Percentiles rank a stretch among this genome's conserved stretches.
phyloP scores from a whole-genome alignment of 345 rosid genomes.

The Brassica nigra region DNA sequence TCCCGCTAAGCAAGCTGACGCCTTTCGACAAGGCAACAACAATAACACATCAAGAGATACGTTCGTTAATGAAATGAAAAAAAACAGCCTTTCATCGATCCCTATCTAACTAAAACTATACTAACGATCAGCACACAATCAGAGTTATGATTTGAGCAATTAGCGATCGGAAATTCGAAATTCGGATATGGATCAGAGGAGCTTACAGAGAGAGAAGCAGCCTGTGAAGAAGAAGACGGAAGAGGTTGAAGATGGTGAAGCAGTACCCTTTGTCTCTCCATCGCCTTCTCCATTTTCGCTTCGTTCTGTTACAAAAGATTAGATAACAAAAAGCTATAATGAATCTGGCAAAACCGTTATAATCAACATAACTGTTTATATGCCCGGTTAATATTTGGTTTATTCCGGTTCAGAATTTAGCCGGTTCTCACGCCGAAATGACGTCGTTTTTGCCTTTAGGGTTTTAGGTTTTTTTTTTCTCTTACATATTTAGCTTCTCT shows the following conservation, averaged over 20 bases:
- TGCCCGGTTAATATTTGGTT: neutral
- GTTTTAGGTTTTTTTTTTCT: conserved; percentile 9
- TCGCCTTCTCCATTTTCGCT: conserved; percentile 68
- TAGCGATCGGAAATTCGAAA: neutral
- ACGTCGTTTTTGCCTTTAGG: neutral
- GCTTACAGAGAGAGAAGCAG: conserved; percentile 66
- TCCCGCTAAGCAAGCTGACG: conserved; percentile 72
- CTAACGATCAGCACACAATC: neutral
- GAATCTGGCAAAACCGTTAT: neutral
- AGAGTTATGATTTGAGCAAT: neutral
- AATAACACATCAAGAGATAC: neutral
- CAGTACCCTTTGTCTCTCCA: conserved; percentile 69
- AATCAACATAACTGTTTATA: neutral
- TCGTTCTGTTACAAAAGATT: neutral
- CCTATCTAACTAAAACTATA: neutral
- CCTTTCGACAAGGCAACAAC: conserved; percentile 42
- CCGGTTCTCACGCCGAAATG: neutral
- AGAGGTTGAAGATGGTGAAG: conserved; percentile 77
- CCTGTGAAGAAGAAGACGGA: neutral
- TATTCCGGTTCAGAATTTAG: neutral
- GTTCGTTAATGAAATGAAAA: neutral
- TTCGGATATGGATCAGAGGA: neutral
- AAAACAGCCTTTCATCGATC: neutral
- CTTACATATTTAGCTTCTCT: conserved; percentile 16
- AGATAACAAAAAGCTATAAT: neutral